Base-by-base conservation (phyloP, 805 yeast genomes). In the Yarrowia bubula region DNA sequence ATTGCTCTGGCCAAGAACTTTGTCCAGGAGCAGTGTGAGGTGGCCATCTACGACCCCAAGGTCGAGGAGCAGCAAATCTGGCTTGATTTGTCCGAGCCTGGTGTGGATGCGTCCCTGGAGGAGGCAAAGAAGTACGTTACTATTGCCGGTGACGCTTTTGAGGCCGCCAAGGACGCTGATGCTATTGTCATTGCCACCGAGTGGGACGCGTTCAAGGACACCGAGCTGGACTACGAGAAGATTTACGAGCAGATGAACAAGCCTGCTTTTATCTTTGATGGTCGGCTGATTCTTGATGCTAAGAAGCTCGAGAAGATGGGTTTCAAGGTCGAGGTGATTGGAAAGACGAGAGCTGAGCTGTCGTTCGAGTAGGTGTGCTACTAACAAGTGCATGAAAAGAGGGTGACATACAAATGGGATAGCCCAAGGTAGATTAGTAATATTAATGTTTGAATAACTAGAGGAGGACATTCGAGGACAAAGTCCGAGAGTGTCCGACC, bases 201-300 rank as follows among this genome's bases (percentile, higher is more conserved):
- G 67, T 72, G 74, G 74, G 74, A 72, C 64, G 73, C 71, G 67
- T 72, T 72, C 70, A 60, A 64, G 66, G 73, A 71, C 41, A 55
- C 72, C 32, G 48, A 69, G 43, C 68, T 71, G 43, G 73, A 71
- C 68, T 71, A 71, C 65, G 67, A 64, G 65, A 67, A 69, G 69
- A 67, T 71, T 50, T 71, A 71, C 69, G 66, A 67, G 28, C 44
- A 42, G 33, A 71, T 71, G 72, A 68, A 71, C 66, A 71, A 71
- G 69, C 74, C 74, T n/a, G 73, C 74, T 10, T 71, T 71, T 64
- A 61, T 71, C 42, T 71, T 71, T 39, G 74, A 71, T 41, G 74
- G 74, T 10, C 64, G 74, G n/a, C 61, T 69, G 39, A 70, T 71
- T 44, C 65, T 71, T 11, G 68, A 71, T 65, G 66, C 69, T 62